Conservation (phyloP, 176 grass and related monocot species). For the Carex kokanica region DNA sequence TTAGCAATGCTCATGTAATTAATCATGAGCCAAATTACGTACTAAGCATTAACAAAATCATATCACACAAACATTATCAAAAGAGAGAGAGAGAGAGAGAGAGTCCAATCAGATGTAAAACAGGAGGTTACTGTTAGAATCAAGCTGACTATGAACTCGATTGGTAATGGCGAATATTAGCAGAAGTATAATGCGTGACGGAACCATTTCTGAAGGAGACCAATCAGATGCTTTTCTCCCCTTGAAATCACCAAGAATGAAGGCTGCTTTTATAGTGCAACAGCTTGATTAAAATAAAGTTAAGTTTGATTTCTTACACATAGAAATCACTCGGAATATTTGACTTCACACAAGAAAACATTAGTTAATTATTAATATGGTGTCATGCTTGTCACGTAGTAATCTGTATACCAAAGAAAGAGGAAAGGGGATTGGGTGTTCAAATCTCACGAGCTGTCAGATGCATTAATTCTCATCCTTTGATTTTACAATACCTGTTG, state of each 20-base stretch:
- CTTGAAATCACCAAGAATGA: neutral
- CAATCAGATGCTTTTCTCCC: neutral
- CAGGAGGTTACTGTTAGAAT: neutral
- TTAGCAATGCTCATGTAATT: too few species aligned
- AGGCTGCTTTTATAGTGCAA: neutral
- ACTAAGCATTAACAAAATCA: too few species aligned
- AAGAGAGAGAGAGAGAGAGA: too few species aligned
- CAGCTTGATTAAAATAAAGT: neutral
- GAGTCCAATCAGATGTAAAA: too few species aligned
- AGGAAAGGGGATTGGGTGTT: too few species aligned
- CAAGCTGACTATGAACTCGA: neutral
- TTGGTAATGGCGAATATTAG: neutral
- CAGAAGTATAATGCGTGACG: neutral
- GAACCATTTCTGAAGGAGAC: neutral
- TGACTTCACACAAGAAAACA: neutral
- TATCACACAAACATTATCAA: too few species aligned
- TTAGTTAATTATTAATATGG: neutral
- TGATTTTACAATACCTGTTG: too few species aligned
- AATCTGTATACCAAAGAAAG: neutral
- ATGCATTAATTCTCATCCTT: too few species aligned
- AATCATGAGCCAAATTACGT: too few species aligned
- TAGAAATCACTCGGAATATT: neutral
- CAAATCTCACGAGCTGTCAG: too few species aligned
- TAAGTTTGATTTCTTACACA: too few species aligned
- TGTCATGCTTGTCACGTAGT: neutral